Percentiles rank a stretch among this genome's conserved stretches.
phyloP scores from a whole-genome alignment of 2,329 filamentous ascomycete genomes.

The Dryadomyces quercus-mongolicae region DNA sequence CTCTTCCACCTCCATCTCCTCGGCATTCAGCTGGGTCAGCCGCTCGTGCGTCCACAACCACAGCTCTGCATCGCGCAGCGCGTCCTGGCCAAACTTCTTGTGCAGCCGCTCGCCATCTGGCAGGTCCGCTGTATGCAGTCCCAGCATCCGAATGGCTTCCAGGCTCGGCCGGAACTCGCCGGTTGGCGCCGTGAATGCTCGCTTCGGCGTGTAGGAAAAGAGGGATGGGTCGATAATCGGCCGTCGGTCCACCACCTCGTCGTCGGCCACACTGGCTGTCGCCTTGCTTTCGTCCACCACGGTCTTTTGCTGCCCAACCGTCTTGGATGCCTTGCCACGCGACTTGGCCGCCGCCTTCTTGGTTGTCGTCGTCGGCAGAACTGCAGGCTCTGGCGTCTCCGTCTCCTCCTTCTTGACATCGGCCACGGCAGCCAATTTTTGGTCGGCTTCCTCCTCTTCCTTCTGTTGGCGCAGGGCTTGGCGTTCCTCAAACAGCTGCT shows the following conservation, averaged over 20 bases:
- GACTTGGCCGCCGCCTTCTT: conserved; percentile 10
- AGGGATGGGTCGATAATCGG: conserved; percentile 18
- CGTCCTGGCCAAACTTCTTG: conserved; percentile 29
- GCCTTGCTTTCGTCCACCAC: conserved; percentile 5
- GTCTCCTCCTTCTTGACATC: conserved; percentile 1
- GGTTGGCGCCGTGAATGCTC: conserved; percentile 32
- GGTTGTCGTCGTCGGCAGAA: conserved; percentile 3
- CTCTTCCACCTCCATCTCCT: conserved; percentile 10
- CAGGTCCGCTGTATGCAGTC: conserved; percentile 30
- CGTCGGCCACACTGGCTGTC: not conserved
- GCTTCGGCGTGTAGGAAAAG: conserved; percentile 35
- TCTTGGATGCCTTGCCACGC: conserved; percentile 10
- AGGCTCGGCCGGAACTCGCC: conserved; percentile 31
- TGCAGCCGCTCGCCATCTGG: conserved; percentile 37
- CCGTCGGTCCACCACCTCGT: conserved; percentile 10
- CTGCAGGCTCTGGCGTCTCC: conserved; percentile 9
- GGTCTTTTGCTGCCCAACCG: conserved; percentile 3
- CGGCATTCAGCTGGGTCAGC: conserved; percentile 41
- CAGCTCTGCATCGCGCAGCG: conserved; percentile 36
- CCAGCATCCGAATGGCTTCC: conserved; percentile 29
- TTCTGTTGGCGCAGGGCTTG: conserved; percentile 45
- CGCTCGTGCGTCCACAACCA: conserved; percentile 47
- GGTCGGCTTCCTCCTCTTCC: conserved; percentile 31
- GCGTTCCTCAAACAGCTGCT: conserved; percentile 58
- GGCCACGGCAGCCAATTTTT: conserved; percentile 24